Evolutionary conservation across 2,329 filamentous ascomycete genomes (phyloP).

Genomic region (Penicillium italicum): DNA sequence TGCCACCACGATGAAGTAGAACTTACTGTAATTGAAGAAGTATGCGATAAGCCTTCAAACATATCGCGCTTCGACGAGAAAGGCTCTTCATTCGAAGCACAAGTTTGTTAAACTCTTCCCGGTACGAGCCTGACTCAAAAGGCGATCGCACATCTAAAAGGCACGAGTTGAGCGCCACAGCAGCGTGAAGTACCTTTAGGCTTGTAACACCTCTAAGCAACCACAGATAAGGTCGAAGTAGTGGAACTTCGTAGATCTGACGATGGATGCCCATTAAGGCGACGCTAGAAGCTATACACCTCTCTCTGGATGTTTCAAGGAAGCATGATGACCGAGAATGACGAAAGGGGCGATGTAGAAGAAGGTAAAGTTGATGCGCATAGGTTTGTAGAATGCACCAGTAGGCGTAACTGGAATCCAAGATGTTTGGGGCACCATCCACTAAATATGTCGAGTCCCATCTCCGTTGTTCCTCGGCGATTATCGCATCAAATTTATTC

Average conservation of each 20-base stretch:
- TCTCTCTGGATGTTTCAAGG: constrained; percentile 9
- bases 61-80: background rate
- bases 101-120: background rate
- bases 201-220: constrained; percentile 26
- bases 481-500: constrained; percentile 8
- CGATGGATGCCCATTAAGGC: constrained; percentile 24
- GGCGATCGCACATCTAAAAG: constrained; percentile 5
- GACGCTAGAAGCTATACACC: constrained; percentile 21
- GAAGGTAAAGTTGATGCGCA: constrained; percentile 29
- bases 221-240: constrained; percentile 26
- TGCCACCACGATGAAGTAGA: background rate
- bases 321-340: constrained; percentile 2
- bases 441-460: constrained; percentile 19
- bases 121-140: background rate
- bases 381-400: constrained; percentile 32
- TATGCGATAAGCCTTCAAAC: background rate
- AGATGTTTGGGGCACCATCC: constrained; percentile 15
- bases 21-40: background rate
- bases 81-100: background rate
- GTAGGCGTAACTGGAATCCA: constrained; percentile 25
- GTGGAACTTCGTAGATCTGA: constrained; percentile 18
- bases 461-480: constrained; percentile 17
- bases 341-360: constrained; percentile 28
- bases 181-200: constrained; percentile 28
- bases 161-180: constrained; percentile 23